A percentile compares a stretch with the other conserved stretches of the same genome.
Conservation (phyloP, 768 basidiomycete genomes). For the Termitomyces sp. region DNA sequence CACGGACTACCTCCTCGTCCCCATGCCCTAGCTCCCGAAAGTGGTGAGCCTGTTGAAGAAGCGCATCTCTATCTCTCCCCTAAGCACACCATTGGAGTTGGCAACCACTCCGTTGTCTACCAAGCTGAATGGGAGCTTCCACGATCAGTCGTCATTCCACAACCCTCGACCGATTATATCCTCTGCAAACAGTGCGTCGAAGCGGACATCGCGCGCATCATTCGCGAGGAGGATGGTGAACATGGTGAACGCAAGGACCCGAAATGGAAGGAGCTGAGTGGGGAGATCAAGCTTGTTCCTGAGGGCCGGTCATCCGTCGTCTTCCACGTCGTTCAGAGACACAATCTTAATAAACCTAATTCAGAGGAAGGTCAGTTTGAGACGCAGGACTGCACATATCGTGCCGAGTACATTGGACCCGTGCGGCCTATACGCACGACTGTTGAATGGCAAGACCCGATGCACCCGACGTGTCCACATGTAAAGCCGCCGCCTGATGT, state of each 20-base stretch:
- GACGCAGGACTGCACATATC: neutral
- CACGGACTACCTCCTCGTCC: slow-evolving; percentile 19
- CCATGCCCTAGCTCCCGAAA: neutral
- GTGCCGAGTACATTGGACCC: slow-evolving; percentile 5
- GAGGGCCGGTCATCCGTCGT: neutral
- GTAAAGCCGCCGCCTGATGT: slow-evolving; percentile 11
- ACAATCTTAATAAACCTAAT: neutral
- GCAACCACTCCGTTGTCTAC: slow-evolving; percentile 50
- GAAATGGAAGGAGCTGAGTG: slow-evolving; percentile 13
- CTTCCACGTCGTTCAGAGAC: neutral
- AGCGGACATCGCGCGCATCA: slow-evolving; percentile 18
- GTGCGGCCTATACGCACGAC: slow-evolving; percentile 15
- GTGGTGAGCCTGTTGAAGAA: slow-evolving; percentile 19
- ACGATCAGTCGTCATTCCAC: slow-evolving; percentile 5
- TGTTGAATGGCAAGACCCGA: slow-evolving; percentile 25
- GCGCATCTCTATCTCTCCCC: slow-evolving; percentile 48
- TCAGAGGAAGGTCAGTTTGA: neutral
- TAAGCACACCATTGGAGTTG: slow-evolving; percentile 28
- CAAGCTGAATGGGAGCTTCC: slow-evolving; percentile 34
- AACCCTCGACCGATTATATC: neutral
- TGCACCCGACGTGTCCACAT: slow-evolving; percentile 26
- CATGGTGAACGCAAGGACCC: slow-evolving; percentile 11
- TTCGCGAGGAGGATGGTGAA: slow-evolving; percentile 22
- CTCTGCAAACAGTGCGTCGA: slow-evolving; percentile 35
- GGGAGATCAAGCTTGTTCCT: neutral